phyloP scores from a whole-genome alignment of 164 flowering plant species.

The Annona cherimola region DNA sequence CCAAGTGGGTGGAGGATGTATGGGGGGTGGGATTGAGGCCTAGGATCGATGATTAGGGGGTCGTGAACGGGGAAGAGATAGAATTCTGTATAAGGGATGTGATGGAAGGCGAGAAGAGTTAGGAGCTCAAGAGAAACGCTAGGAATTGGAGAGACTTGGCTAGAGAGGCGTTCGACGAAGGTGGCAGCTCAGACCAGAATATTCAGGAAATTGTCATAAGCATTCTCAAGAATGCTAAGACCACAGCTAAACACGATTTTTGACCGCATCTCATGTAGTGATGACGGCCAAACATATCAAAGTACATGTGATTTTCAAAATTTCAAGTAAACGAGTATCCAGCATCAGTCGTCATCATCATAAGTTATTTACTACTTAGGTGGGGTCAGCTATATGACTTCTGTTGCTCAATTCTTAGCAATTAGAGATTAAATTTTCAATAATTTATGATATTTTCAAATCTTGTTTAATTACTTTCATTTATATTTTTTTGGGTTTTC shows the following conservation, averaged over 20 bases:
- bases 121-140: conserved; percentile 29
- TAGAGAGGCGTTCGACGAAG: conserved; percentile 32
- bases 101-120: conserved; percentile 36
- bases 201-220: conserved; percentile 32
- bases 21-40: conserved; percentile 46
- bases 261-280: not conserved
- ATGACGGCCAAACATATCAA: not conserved
- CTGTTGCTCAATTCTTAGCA: no score
- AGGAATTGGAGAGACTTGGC: conserved; percentile 39
- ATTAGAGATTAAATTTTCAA: no score
- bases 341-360: not conserved
- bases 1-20: conserved; percentile 39
- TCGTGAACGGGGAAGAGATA: conserved; percentile 30
- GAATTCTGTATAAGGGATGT: conserved; percentile 32
- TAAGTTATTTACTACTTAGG: not conserved
- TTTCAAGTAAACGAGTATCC: not conserved
- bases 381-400: no score
- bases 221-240: conserved; percentile 1
- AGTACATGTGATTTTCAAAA: not conserved
- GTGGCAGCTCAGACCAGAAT: conserved; percentile 44
- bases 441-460: no score
- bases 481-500: no score
- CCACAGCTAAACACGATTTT: not conserved
- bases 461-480: no score
- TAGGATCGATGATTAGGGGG: conserved; percentile 29